phyloP scores from a whole-genome alignment of 106 monocot genomes.

The Acorus gramineus region DNA sequence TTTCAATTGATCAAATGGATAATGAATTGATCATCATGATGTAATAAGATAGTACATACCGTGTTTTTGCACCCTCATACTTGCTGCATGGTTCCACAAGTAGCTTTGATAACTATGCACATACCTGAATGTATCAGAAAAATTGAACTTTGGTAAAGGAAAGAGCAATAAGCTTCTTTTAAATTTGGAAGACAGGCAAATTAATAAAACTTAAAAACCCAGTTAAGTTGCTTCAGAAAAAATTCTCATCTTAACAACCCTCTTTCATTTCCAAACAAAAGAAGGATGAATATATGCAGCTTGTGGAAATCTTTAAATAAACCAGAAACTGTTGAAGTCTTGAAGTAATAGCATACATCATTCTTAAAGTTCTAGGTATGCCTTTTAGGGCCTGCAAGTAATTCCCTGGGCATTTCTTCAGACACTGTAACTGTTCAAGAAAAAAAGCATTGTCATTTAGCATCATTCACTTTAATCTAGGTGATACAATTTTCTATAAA shows the following conservation, averaged over 20 bases:
- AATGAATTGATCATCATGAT: neutral
- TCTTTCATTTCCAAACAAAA: too few species aligned
- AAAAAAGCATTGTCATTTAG: neutral
- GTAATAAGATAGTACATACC: slow-evolving; percentile 26
- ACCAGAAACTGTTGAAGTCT: neutral
- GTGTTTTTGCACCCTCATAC: slow-evolving; percentile 72
- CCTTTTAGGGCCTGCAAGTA: slow-evolving; percentile 80
- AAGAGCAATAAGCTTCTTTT: neutral
- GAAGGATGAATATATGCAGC: neutral
- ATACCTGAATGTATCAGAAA: slow-evolving; percentile 41
- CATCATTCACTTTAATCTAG: neutral
- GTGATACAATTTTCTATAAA: neutral
- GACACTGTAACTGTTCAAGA: slow-evolving; percentile 61
- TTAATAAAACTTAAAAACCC: too few species aligned
- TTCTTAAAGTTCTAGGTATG: slow-evolving; percentile 93
- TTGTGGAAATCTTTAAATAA: neutral
- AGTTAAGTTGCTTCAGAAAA: too few species aligned
- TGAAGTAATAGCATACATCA: slow-evolving; percentile 66
- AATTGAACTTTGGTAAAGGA: neutral
- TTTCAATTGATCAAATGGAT: neutral
- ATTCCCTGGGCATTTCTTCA: slow-evolving; percentile 98
- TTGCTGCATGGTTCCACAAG: slow-evolving; percentile 98
- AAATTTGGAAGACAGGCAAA: too few species aligned
- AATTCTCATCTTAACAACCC: too few species aligned
- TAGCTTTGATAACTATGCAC: slow-evolving; percentile 99